A percentile compares a stretch with the other conserved stretches of the same genome.
These are phyloP conservation scores for Cyanophora paradoxa DNA, from an alignment of 78 protist genomes.

Conservation along the genomic window DNA sequence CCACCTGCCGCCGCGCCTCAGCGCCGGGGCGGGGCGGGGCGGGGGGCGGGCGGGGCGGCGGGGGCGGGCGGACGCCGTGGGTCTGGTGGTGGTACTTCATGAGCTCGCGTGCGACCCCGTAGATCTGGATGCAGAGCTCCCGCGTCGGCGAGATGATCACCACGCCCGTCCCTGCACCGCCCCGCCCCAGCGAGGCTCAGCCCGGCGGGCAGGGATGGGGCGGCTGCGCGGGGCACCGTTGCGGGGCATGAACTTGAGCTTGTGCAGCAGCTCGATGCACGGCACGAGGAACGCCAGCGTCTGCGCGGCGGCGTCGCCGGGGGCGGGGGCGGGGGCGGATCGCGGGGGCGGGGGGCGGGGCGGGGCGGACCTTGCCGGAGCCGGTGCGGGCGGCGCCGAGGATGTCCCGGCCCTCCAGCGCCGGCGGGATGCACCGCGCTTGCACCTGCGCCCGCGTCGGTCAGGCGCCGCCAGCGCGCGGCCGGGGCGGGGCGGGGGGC, in stretches of 20 bases:
- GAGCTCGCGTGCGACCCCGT: constrained; percentile 38
- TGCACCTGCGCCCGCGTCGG: constrained; percentile 87
- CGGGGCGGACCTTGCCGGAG: constrained; percentile 61
- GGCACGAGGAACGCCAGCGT: constrained; percentile 96
- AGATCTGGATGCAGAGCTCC: constrained; percentile 91
- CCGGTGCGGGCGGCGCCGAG: constrained; percentile 94
- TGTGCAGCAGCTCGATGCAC: constrained; percentile 74
- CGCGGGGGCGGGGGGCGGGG: neutral
- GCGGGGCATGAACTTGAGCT: constrained; percentile 46
- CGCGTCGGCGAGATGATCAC: constrained; percentile 83
- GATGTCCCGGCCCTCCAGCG: constrained; percentile 82
- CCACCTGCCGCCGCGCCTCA: too few relatives aligned
- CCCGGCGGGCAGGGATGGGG: too few relatives aligned
- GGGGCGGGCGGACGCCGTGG: constrained; percentile 76
- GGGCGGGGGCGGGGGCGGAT: neutral
- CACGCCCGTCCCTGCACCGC: constrained; percentile 80
- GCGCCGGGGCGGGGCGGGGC: too few relatives aligned
- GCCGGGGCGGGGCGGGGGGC: neutral
- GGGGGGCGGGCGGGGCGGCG: too few relatives aligned
- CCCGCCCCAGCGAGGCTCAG: too few relatives aligned
- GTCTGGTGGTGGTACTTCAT: constrained; percentile 61
- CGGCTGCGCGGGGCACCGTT: too few relatives aligned
- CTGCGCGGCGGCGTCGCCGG: constrained; percentile 13
- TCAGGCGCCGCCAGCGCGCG: constrained; percentile 17
- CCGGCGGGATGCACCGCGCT: constrained; percentile 74